These are phyloP conservation scores for Jackrogersella minutella DNA, from an alignment of 495 filamentous ascomycete genomes.

Conservation along the genomic window DNA sequence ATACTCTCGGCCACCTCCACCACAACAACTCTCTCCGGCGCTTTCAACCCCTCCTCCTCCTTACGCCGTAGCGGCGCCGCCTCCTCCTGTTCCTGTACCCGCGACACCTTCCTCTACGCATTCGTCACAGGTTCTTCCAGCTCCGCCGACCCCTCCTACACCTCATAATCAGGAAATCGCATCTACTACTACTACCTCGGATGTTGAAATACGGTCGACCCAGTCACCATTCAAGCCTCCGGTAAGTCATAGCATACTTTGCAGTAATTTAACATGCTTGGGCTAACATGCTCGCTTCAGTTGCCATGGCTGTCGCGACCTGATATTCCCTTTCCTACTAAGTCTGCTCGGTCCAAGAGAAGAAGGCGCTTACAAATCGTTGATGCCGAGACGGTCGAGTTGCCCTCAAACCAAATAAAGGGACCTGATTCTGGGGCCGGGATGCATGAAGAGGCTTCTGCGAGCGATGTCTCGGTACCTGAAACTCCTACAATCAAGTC, in stretches of 20 bases:
- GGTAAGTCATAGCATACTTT: slow-evolving; percentile 56
- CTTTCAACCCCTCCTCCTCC: slow-evolving; percentile 53
- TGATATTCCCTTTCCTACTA: slow-evolving; percentile 69
- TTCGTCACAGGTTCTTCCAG: slow-evolving; percentile 52
- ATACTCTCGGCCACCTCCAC: slow-evolving; percentile 51
- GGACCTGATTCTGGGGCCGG: slow-evolving; percentile 26
- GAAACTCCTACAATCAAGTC: slow-evolving; percentile 46
- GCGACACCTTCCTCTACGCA: slow-evolving; percentile 54
- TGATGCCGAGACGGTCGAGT: slow-evolving; percentile 45
- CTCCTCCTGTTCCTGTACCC: slow-evolving; percentile 44
- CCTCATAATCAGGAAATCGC: slow-evolving; percentile 32
- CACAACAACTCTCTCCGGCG: slow-evolving; percentile 47
- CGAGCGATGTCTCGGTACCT: slow-evolving; percentile 8
- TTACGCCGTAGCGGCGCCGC: slow-evolving; percentile 50
- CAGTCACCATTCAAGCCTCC: slow-evolving; percentile 65
- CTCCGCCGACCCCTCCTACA: slow-evolving; percentile 51
- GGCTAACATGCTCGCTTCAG: slow-evolving; percentile 50
- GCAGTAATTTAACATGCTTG: neutral
- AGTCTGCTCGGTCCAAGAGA: slow-evolving; percentile 47
- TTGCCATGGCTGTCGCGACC: slow-evolving; percentile 86
- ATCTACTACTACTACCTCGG: slow-evolving; percentile 19
- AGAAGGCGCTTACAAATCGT: slow-evolving; percentile 46
- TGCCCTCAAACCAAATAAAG: slow-evolving; percentile 47
- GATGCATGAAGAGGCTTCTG: slow-evolving; percentile 15
- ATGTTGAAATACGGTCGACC: slow-evolving; percentile 23